Base-by-base conservation (phyloP, 768 basidiomycete species). In the Cytidiella melzeri region DNA sequence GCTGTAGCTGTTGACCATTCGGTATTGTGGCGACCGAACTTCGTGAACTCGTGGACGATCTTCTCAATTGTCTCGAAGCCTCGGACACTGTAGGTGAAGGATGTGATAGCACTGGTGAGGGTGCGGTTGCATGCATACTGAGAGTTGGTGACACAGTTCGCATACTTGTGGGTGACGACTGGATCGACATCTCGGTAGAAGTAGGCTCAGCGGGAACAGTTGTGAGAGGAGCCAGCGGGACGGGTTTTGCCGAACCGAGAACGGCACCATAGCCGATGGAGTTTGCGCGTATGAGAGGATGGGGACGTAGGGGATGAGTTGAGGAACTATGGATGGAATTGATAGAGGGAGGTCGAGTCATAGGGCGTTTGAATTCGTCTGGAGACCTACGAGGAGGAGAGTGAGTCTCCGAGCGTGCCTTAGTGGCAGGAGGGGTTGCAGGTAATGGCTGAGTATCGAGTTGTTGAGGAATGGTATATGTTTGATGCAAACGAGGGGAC, bases 251-350 rank as follows among this genome's bases (percentile, higher is more conserved):
- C 52, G 52, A 47, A 67, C 57, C 45, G 63, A 60, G 2, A 62
- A 36, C 54, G 21, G 61, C 45, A 37, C 64, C 64, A 39, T 67
- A 73, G 5, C 83, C 80, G 51, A 76, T 79, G 0, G 86, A 86
- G 54, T 81, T 74, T 7, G 84, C 85, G 48, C 87, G 81, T 55
- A 89, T 87, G 45, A 89, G 73, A 5, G 86, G 87, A 60, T 89
- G 87, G 0, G 84, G 85, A 13, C 83, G 82, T 43, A 84, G 68
- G 15, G 55, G 47, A 12, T 56, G 54, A 0, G 50, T 54, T 21
- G 74, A 69, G 2, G 67, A 61, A 41, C 56, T 58, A 26, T 67
- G 61, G n/a, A 74, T 62, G 13, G 84, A 85, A 58, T 84, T 78
- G 26, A 66, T 77, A 4, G 85, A 87, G 9, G 82, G 73, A 6